Percentiles rank a stretch among this genome's conserved stretches.
These are phyloP conservation scores for Fusarium fracticaudum DNA, from an alignment of 2,329 filamentous ascomycete species.

Conservation along the genomic window DNA sequence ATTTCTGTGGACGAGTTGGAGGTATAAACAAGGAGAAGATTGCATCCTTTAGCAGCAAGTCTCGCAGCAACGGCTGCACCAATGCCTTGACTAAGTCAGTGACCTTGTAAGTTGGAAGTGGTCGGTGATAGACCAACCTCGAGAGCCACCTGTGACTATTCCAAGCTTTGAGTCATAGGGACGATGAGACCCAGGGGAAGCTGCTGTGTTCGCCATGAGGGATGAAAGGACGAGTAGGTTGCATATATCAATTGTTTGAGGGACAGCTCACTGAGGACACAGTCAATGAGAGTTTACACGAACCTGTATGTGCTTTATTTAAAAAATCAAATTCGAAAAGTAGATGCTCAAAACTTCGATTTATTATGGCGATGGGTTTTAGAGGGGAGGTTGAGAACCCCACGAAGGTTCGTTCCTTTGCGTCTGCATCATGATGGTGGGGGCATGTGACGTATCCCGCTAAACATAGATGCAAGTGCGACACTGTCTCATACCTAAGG, in stretches of 20 bases:
- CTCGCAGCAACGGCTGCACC: constrained; percentile 67
- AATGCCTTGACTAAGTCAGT: constrained; percentile 57
- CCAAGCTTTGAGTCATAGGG: constrained; percentile 48
- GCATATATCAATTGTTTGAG: background rate
- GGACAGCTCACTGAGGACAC: background rate
- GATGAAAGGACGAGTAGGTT: background rate
- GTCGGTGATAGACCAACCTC: constrained; percentile 38
- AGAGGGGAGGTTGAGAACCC: background rate
- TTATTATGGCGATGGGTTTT: background rate
- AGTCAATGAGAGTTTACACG: background rate
- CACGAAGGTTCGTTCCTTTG: background rate
- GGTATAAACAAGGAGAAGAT: constrained; percentile 68
- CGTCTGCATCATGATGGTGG: constrained; percentile 13
- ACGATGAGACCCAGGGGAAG: constrained; percentile 17
- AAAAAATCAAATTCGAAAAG: background rate
- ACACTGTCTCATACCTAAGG: background rate
- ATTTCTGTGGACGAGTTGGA: constrained; percentile 61
- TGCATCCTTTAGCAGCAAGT: constrained; percentile 68
- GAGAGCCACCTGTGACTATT: constrained; percentile 48
- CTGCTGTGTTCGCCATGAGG: constrained; percentile 31
- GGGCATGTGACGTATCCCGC: constrained; percentile 26
- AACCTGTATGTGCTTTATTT: background rate
- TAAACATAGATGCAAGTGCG: background rate
- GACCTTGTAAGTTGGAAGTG: background rate
- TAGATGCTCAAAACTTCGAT: background rate